Percentiles rank a stretch among this genome's conserved stretches.
phyloP scores from a whole-genome alignment of 2,329 filamentous ascomycete species.

The Phyllosticta citriasiana region DNA sequence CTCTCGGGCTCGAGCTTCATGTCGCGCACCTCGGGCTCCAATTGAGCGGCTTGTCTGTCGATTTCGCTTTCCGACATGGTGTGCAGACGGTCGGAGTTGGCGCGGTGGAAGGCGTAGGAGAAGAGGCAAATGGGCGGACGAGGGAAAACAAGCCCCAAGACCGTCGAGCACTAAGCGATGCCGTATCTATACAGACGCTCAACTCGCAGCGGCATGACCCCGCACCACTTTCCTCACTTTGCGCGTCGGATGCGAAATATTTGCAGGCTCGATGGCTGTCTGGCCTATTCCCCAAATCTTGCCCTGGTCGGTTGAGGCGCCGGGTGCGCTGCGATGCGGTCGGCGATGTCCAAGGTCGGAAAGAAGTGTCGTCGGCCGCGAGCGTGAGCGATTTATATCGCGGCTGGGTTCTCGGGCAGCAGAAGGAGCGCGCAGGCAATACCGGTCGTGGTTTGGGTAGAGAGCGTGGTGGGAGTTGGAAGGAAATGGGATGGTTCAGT shows the following conservation, averaged over 20 bases:
- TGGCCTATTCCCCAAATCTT: neutral
- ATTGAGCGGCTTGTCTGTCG: slow-evolving; percentile 24
- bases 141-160: slow-evolving; percentile 10
- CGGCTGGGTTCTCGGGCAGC: neutral
- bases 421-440: neutral
- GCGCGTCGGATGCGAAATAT: slow-evolving; percentile 2
- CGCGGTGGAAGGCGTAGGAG: slow-evolving; percentile 9
- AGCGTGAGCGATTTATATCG: neutral
- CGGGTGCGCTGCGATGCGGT: slow-evolving; percentile 2
- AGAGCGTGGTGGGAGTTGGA: slow-evolving; percentile 4
- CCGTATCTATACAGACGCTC: slow-evolving; percentile 11
- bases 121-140: slow-evolving; percentile 16
- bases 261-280: neutral
- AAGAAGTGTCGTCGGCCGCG: neutral
- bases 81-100: slow-evolving; percentile 3
- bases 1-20: slow-evolving; percentile 37
- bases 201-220: slow-evolving; percentile 7
- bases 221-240: neutral
- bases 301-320: neutral
- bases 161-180: slow-evolving; percentile 20
- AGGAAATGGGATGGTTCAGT: slow-evolving; percentile 5
- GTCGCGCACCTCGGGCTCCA: slow-evolving; percentile 35
- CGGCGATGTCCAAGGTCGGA: slow-evolving; percentile 1
- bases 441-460: neutral
- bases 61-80: slow-evolving; percentile 31